A percentile compares a stretch with the other conserved stretches of the same genome.
Evolutionary conservation across 1,284 basidiomycete genomes (phyloP).

Genomic region (Apiotrichum domesticum): DNA sequence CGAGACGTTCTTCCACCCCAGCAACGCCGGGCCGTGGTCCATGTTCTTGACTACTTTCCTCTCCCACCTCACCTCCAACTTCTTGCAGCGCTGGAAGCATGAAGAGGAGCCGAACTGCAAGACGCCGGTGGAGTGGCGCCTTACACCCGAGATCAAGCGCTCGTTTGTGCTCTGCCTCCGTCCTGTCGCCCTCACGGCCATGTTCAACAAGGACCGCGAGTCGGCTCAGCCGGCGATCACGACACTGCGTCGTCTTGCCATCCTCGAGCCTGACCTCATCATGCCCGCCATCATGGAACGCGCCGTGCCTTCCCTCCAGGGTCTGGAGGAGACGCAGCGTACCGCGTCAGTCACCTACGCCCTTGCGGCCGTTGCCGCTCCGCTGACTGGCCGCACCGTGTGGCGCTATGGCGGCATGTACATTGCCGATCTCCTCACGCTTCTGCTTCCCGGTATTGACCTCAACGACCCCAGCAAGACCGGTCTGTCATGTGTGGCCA

Average conservation of each 20-base stretch:
- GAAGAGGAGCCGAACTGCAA: constrained; percentile 75
- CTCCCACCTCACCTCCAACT: constrained; percentile 75
- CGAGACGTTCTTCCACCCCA: constrained; percentile 59
- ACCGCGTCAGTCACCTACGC: constrained; percentile 86
- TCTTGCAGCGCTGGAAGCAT: constrained; percentile 72
- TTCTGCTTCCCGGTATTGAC: constrained; percentile 65
- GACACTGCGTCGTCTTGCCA: constrained; percentile 53
- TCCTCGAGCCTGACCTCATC: constrained; percentile 78
- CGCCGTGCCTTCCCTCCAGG: constrained; percentile 83
- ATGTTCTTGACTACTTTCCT: constrained; percentile 63
- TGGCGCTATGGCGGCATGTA: constrained; percentile 80
- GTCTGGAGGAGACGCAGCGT: constrained; percentile 88
- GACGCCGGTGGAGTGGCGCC: constrained; percentile 63
- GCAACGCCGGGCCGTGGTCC: constrained; percentile 50
- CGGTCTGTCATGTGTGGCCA: constrained; percentile 46
- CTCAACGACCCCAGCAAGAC: constrained; percentile 94
- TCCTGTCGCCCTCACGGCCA: constrained; percentile 82
- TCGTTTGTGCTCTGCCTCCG: constrained; percentile 76
- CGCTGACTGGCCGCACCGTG: constrained; percentile 68
- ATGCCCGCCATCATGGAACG: constrained; percentile 91
- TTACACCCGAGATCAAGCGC: constrained; percentile 75
- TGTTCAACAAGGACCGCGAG: constrained; percentile 77
- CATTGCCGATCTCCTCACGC: constrained; percentile 77
- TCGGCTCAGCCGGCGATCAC: constrained; percentile 50
- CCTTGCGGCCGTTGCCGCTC: constrained; percentile 71